Evolutionary conservation across 371 early-diverging fungal genomes (phyloP).

Genomic region (Lichtheimia corymbifera): DNA sequence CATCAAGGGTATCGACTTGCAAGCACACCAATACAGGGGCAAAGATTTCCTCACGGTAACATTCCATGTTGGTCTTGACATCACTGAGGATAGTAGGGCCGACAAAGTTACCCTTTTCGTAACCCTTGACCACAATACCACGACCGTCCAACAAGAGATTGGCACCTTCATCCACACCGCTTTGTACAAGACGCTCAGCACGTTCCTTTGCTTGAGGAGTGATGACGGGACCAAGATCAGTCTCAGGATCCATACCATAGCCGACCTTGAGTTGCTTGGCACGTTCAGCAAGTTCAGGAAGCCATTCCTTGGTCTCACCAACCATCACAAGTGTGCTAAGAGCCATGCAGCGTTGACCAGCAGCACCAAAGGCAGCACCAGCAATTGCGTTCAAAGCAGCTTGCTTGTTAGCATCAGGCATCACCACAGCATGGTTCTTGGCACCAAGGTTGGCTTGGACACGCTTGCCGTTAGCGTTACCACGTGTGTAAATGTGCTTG

Average conservation of each 20-base stretch:
- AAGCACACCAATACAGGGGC: constrained; percentile 92
- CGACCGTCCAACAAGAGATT: constrained; percentile 89
- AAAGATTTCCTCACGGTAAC: constrained; percentile 96
- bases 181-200: constrained; percentile 79
- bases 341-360: constrained; percentile 96
- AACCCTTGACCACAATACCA: constrained; percentile 65
- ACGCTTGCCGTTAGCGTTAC: constrained; percentile 91
- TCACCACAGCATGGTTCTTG: constrained; percentile 96
- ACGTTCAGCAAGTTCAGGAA: constrained; percentile 87
- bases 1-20: constrained; percentile 85
- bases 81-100: constrained; percentile 88
- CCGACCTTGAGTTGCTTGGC: constrained; percentile 85
- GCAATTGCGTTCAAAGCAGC: constrained; percentile 87
- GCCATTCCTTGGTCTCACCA: constrained; percentile 85
- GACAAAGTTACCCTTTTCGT: constrained; percentile 94
- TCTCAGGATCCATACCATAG: constrained; percentile 83
- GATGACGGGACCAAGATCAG: constrained; percentile 94
- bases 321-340: constrained; percentile 91
- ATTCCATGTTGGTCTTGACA: constrained; percentile 84
- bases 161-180: constrained; percentile 91
- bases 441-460: constrained; percentile 97
- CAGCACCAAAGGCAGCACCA: constrained; percentile 97
- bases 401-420: constrained; percentile 92
- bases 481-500: constrained; percentile 85
- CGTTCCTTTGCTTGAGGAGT: constrained; percentile 81